These are phyloP conservation scores for Talaromyces sp. DNA, from an alignment of 2,329 filamentous ascomycete species.

Conservation along the genomic window DNA sequence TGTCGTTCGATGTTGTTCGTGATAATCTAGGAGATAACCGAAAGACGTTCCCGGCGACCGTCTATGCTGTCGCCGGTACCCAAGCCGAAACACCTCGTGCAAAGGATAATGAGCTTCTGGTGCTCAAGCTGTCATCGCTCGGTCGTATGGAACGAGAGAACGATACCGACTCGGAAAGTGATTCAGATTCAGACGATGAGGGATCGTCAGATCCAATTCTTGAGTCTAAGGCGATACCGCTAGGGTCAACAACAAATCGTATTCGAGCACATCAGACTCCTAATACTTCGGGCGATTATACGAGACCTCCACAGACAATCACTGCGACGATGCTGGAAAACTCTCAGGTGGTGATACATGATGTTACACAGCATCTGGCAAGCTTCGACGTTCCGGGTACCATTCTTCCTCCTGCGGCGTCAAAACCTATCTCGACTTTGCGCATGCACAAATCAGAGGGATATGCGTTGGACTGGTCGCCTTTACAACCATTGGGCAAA, in stretches of 20 bases:
- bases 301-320: conserved; percentile 72
- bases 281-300: conserved; percentile 59
- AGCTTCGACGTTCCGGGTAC: conserved; percentile 89
- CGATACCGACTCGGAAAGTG: conserved; percentile 67
- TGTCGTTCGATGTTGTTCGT: conserved; percentile 88
- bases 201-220: conserved; percentile 79
- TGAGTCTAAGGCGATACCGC: conserved; percentile 83
- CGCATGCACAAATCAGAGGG: conserved; percentile 90
- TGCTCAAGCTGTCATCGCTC: conserved; percentile 92
- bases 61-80: conserved; percentile 92
- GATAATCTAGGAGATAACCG: conserved; percentile 85
- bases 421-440: conserved; percentile 83
- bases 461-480: conserved; percentile 97
- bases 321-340: conserved; percentile 93
- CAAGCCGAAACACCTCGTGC: conserved; percentile 74
- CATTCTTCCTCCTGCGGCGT: conserved; percentile 73
- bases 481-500: conserved; percentile 73
- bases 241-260: conserved; percentile 86
- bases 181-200: conserved; percentile 69
- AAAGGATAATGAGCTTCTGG: conserved; percentile 88
- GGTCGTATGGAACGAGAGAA: conserved; percentile 76
- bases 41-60: conserved; percentile 88
- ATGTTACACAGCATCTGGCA: conserved; percentile 82
- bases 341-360: conserved; percentile 83
- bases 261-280: conserved; percentile 83